Percentiles rank a stretch among this genome's conserved stretches.
Conservation (phyloP, 1,284 basidiomycete genomes). For the Inonotus obliquus region DNA sequence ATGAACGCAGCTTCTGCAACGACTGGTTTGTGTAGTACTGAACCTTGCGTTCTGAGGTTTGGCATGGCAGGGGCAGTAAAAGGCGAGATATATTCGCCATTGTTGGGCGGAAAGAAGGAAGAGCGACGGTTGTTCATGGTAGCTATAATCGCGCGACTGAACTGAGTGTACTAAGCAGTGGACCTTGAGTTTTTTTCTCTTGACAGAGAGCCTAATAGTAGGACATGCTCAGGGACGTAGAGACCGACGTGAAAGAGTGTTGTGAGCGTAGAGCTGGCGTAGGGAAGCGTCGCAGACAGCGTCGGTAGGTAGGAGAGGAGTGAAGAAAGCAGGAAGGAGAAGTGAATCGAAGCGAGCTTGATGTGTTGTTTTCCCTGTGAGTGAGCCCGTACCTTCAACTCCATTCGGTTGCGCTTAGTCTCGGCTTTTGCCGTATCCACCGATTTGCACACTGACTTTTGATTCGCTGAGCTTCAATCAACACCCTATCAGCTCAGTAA, state of each 20-base stretch:
- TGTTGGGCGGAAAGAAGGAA: conserved; percentile 6
- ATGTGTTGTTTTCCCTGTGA: conserved; percentile 6
- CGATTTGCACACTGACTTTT: not conserved
- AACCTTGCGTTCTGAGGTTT: conserved; percentile 10
- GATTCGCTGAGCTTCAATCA: too few relatives aligned
- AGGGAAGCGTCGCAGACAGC: not conserved
- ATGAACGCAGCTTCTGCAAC: conserved; percentile 21
- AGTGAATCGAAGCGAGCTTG: conserved; percentile 3
- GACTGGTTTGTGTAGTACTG: conserved; percentile 4
- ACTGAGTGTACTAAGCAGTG: not conserved
- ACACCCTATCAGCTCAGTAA: too few relatives aligned
- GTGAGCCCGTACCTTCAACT: not conserved
- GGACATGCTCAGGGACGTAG: conserved; percentile 13
- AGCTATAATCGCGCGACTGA: conserved; percentile 1
- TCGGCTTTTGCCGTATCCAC: not conserved
- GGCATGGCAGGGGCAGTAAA: conserved; percentile 19
- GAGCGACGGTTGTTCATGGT: conserved; percentile 14
- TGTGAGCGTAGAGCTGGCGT: conserved; percentile 10
- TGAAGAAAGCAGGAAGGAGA: not conserved
- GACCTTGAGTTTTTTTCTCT: not conserved
- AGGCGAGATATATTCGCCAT: conserved; percentile 16
- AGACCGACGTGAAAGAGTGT: conserved; percentile 17
- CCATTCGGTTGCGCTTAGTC: not conserved
- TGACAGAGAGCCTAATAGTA: not conserved
- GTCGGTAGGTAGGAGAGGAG: not conserved